Percentiles rank a stretch among this genome's conserved stretches.
These are phyloP conservation scores for Leucocoprinus sp. DNA, from an alignment of 768 basidiomycete genomes.

Conservation along the genomic window DNA sequence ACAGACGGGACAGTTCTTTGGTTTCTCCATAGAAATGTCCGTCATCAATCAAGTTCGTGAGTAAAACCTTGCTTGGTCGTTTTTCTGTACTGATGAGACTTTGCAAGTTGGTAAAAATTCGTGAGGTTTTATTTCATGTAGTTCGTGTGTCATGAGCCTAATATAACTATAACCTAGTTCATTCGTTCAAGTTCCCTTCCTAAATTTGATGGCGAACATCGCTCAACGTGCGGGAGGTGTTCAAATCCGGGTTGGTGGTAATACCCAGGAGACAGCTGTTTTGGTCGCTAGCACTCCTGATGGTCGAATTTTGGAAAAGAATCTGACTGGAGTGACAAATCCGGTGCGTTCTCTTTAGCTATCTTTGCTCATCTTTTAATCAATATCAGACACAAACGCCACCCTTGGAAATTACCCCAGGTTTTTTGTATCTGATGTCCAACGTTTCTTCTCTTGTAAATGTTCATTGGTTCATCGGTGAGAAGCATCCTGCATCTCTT, in stretches of 20 bases:
- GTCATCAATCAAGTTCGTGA: slow-evolving; percentile 49
- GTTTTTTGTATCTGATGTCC: slow-evolving; percentile 57
- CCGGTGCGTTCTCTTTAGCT: slow-evolving; percentile 25
- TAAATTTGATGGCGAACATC: slow-evolving; percentile 77
- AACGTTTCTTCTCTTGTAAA: slow-evolving; percentile 56
- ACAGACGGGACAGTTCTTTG: slow-evolving; percentile 36
- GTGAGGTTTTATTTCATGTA: slow-evolving; percentile 18
- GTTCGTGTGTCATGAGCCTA: slow-evolving; percentile 17
- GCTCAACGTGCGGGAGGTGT: slow-evolving; percentile 53
- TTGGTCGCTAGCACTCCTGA: slow-evolving; percentile 42
- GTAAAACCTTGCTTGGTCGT: slow-evolving; percentile 16
- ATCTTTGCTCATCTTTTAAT: background rate
- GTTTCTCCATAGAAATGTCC: slow-evolving; percentile 59
- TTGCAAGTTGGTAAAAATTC: slow-evolving; percentile 41
- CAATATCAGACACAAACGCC: slow-evolving; percentile 56
- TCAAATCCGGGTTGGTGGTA: slow-evolving; percentile 68
- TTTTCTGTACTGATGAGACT: background rate
- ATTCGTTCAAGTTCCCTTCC: slow-evolving; percentile 51
- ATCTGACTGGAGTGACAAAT: slow-evolving; percentile 23
- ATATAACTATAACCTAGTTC: slow-evolving; percentile 22
- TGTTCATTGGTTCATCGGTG: slow-evolving; percentile 45
- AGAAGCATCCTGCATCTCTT: background rate
- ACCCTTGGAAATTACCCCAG: slow-evolving; percentile 52
- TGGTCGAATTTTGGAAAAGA: slow-evolving; percentile 44
- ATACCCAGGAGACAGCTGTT: slow-evolving; percentile 64